Conservation (phyloP, 2,329 filamentous ascomycete species). For the Xylariaceae sp. region DNA sequence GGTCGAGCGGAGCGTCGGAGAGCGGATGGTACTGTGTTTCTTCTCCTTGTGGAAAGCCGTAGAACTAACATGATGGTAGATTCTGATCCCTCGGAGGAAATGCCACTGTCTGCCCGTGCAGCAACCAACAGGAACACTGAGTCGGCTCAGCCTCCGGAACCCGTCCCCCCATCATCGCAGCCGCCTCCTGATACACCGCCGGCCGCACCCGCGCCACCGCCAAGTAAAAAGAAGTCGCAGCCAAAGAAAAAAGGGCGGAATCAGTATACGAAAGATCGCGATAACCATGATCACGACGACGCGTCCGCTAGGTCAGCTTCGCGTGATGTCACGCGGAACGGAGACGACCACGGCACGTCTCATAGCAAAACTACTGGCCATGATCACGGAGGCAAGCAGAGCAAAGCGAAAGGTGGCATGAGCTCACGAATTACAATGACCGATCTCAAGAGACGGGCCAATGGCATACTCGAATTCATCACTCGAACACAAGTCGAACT, state of each 20-base stretch:
- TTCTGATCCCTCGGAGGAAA: conserved; percentile 65
- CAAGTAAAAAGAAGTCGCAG: conserved; percentile 48
- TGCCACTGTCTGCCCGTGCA: conserved; percentile 40
- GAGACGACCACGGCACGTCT: conserved; percentile 35
- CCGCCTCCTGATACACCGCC: conserved; percentile 42
- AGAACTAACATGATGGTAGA: conserved; percentile 42
- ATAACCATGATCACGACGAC: conserved; percentile 44
- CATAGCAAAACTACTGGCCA: conserved; percentile 23
- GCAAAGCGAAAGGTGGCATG: conserved; percentile 47
- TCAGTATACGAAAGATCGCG: conserved; percentile 73
- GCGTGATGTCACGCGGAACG: conserved; percentile 39
- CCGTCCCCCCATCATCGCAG: conserved; percentile 36
- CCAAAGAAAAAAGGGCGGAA: conserved; percentile 63
- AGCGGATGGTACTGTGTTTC: conserved; percentile 58
- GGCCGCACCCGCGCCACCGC: conserved; percentile 30
- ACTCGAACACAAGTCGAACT: conserved; percentile 82
- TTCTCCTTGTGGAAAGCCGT: not conserved
- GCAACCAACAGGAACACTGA: conserved; percentile 25
- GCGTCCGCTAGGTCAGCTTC: conserved; percentile 49
- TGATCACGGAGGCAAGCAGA: conserved; percentile 41
- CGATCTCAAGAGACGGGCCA: conserved; percentile 79
- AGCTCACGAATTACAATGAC: conserved; percentile 71
- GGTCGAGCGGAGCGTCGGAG: conserved; percentile 73
- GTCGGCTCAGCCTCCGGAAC: conserved; percentile 29
- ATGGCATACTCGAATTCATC: conserved; percentile 83